phyloP scores from a whole-genome alignment of 169 alveolate species.

The Cryptosporidium ubiquitum region DNA sequence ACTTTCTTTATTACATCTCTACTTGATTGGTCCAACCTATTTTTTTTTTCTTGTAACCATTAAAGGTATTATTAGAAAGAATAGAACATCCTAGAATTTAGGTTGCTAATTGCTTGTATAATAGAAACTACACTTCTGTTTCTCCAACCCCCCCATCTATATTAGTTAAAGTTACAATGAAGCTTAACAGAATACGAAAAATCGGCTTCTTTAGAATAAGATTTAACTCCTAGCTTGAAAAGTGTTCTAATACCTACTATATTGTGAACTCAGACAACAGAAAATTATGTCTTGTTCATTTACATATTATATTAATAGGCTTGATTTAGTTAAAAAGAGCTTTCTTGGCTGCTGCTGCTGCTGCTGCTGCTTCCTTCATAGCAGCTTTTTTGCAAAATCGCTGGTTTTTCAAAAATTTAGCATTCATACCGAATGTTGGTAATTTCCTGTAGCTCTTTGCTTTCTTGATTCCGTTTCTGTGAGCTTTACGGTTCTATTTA shows the following conservation, averaged over 20 bases:
- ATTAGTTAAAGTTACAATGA: background rate
- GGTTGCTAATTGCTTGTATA: conserved; percentile 30
- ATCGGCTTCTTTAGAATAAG: background rate
- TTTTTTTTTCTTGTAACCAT: background rate
- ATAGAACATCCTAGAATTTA: conserved; percentile 5
- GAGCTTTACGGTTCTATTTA: conserved; percentile 85
- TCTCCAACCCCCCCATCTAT: background rate
- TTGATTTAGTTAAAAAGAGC: conserved; percentile 16
- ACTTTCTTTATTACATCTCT: background rate
- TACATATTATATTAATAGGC: background rate
- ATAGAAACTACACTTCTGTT: background rate
- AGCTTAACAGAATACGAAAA: too few relatives aligned
- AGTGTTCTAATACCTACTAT: background rate
- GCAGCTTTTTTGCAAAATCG: conserved; percentile 85
- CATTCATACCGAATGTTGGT: conserved; percentile 86
- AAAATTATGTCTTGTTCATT: background rate
- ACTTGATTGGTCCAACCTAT: conserved; percentile 18
- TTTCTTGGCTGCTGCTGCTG: conserved; percentile 55
- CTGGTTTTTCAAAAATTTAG: conserved; percentile 88
- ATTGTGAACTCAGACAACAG: background rate
- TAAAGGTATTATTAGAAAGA: conserved; percentile 8
- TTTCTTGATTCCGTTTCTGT: conserved; percentile 87
- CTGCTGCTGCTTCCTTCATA: conserved; percentile 75
- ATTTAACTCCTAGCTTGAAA: background rate
- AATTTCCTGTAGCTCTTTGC: conserved; percentile 81